Base-by-base conservation (phyloP, 306 rosid species). In the Quercus gilva region DNA sequence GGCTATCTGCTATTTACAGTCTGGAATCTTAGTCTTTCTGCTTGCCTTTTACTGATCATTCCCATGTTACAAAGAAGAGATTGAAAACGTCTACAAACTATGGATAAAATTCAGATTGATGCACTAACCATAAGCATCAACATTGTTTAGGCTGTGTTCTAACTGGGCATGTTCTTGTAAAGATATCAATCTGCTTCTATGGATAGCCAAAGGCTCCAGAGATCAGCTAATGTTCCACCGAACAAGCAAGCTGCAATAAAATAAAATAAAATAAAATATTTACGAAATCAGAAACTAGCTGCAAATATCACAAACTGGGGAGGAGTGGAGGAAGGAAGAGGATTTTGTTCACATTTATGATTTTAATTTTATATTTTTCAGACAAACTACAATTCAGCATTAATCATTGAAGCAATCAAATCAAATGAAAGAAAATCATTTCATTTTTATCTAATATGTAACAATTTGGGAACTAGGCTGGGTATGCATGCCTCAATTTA, bases 201-300 rank as follows among this genome's bases (percentile, higher is more conserved):
- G 18, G 26, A 79, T 60, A 28, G 12, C 45, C 45, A 26, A 11
- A 58, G 55, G 63, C 55, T 52, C 56, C 68, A 56, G 57, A 53
- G 35, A 74, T 76, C n/a, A 65, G 37, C 67, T 59, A 49, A 84
- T 56, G 33, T 72, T 58, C 84, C 80, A 43, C 74, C n/a, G 78
- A 56, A 76, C 73, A 12, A 84, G 87, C 78, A 79, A 76, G n/a
- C 87, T 84, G 87, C 57, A 55, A 49, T 37, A 31, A 0, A 43
- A 69, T 43, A 26, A 31, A 28, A 26, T 26, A 2, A 28, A 31
- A 31, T 33, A 35, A 35, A 35, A 35, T 6, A 74, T 60, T 53
- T 53, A 61, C 9, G n/a, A 9, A 19, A 45, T 77, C 25, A 55
- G 75, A 21, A 60, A 60, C 67, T 23, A 7, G 29, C 53, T 49